Evolutionary conservation across 495 filamentous ascomycete genomes (phyloP).

Genomic region (Mytilinidion resinicola): DNA sequence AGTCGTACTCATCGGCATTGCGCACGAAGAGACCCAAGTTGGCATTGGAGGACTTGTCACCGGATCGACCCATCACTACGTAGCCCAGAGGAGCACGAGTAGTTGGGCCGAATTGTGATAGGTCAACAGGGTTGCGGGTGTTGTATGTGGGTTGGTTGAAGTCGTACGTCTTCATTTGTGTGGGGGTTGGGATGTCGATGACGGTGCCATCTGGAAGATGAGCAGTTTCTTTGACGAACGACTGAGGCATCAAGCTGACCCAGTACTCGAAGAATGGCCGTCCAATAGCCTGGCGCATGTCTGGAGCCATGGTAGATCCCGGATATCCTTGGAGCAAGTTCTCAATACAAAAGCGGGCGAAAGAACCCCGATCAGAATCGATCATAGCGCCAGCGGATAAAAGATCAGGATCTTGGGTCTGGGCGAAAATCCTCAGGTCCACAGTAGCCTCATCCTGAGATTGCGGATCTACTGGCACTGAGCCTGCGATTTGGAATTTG

Average conservation of each 20-base stretch:
- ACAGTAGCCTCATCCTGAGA: conserved; percentile 19
- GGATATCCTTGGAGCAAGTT: conserved; percentile 19
- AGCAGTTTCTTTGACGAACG: conserved; percentile 19
- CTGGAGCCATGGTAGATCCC: conserved; percentile 17
- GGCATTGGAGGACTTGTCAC: conserved; percentile 31
- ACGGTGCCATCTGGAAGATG: conserved; percentile 19
- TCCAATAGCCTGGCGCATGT: conserved; percentile 16
- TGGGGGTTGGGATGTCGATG: conserved; percentile 11
- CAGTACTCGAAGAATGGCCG: conserved; percentile 34
- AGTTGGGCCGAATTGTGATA: conserved; percentile 24
- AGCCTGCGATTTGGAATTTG: conserved; percentile 12
- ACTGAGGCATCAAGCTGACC: conserved; percentile 28
- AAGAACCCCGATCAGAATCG: conserved; percentile 9
- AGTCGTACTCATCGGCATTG: conserved; percentile 24
- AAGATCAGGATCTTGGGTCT: conserved; percentile 6
- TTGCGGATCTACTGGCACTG: conserved; percentile 13
- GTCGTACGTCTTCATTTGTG: conserved; percentile 10
- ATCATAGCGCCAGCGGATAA: conserved; percentile 13
- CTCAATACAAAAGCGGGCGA: conserved; percentile 16
- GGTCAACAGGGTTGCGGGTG: conserved; percentile 18
- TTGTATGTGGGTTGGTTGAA: conserved; percentile 24
- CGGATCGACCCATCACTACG: conserved; percentile 28
- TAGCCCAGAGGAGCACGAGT: conserved; percentile 30
- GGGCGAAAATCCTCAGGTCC: conserved; percentile 18
- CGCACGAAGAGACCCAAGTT: conserved; percentile 34